Evolutionary conservation across 2,329 filamentous ascomycete species (phyloP).

Genomic region (Diaporthe sp.): DNA sequence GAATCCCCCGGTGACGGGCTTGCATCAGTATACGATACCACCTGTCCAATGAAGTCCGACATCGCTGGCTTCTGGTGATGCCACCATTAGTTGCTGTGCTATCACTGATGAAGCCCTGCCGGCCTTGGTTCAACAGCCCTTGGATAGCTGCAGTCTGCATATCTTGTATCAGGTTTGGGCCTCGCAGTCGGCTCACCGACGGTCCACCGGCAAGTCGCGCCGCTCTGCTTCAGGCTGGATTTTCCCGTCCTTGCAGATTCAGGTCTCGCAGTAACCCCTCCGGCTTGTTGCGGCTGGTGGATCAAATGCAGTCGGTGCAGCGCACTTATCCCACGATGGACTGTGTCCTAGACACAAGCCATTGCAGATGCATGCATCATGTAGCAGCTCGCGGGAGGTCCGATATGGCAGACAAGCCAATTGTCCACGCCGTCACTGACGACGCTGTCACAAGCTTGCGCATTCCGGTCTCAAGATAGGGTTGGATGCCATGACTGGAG

Average conservation of each 20-base stretch:
- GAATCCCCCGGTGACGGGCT: not conserved
- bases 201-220: constrained; percentile 12
- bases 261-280: not conserved
- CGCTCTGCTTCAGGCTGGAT: constrained; percentile 18
- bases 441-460: constrained; percentile 8
- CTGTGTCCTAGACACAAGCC: not conserved
- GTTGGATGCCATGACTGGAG: constrained; percentile 21
- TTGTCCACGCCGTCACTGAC: not conserved
- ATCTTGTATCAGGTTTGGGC: not conserved
- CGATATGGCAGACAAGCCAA: not conserved
- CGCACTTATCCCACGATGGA: not conserved
- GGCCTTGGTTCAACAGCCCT: constrained; percentile 12
- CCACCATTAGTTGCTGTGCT: constrained; percentile 8
- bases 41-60: not conserved
- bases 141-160: constrained; percentile 17
- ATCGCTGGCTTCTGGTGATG: not conserved
- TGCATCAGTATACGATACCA: constrained; percentile 5
- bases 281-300: not conserved
- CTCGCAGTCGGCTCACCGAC: constrained; percentile 10
- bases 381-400: constrained; percentile 2
- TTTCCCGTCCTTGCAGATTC: constrained; percentile 10
- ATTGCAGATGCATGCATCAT: not conserved
- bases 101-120: not conserved
- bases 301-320: constrained; percentile 1
- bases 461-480: constrained; percentile 12